Conservation (phyloP, 164 flowering plant genomes). For the Vitis rupestris region DNA sequence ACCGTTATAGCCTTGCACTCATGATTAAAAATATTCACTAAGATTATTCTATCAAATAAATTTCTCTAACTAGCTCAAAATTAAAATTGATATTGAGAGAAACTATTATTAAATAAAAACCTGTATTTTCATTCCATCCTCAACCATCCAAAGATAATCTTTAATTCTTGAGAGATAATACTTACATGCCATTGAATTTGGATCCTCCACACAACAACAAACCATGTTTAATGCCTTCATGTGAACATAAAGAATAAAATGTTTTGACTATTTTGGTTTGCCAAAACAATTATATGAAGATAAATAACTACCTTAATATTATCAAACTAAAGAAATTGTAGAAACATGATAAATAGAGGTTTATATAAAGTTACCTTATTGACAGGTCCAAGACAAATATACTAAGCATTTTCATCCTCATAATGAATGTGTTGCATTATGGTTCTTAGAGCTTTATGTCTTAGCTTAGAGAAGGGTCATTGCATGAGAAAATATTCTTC, state of each 20-base stretch:
- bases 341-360: not conserved
- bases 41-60: too few species aligned
- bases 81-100: too few species aligned
- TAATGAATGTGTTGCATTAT: constrained; percentile 40
- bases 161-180: constrained; percentile 38
- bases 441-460: constrained; percentile 32
- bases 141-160: constrained; percentile 54
- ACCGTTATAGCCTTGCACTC: constrained; percentile 33
- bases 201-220: constrained; percentile 49
- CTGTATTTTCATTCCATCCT: constrained; percentile 61
- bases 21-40: too few species aligned
- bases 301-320: too few species aligned
- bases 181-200: constrained; percentile 37
- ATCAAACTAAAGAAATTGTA: not conserved
- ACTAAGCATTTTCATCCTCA: constrained; percentile 35
- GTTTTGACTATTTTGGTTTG: not conserved
- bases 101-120: constrained; percentile 3
- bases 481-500: constrained; percentile 34
- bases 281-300: too few species aligned
- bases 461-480: constrained; percentile 38
- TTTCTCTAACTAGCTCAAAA: too few species aligned
- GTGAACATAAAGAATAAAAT: not conserved
- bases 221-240: constrained; percentile 43
- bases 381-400: constrained; percentile 35
- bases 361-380: constrained; percentile 22